Conservation (phyloP, 495 filamentous ascomycete species). For the Cudoniella acicularis region DNA sequence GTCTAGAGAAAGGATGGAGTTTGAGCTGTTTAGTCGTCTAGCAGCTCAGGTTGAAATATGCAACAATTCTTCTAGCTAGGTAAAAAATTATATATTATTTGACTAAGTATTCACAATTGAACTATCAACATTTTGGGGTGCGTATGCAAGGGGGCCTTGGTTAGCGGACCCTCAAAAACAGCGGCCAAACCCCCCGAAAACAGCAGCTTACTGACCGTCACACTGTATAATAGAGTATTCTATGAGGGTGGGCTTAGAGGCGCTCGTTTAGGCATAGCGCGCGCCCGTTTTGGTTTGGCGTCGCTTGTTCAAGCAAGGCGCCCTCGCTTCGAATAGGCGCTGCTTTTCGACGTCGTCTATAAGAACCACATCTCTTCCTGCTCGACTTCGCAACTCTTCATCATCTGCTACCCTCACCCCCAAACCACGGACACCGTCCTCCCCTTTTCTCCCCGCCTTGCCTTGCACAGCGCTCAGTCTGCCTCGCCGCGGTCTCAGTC, state of each 20-base stretch:
- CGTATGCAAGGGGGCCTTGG: too few relatives aligned
- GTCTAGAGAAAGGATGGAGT: too few relatives aligned
- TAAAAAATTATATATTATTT: too few relatives aligned
- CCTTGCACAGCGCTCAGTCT: conserved; percentile 3
- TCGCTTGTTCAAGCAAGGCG: conserved; percentile 11
- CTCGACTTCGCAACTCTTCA: not conserved
- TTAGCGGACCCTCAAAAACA: too few relatives aligned
- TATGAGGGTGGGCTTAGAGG: not conserved
- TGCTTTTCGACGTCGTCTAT: conserved; percentile 18
- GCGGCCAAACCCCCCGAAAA: too few relatives aligned
- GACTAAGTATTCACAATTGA: too few relatives aligned
- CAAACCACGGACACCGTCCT: not conserved
- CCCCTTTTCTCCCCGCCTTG: not conserved
- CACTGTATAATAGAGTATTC: too few relatives aligned
- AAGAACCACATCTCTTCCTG: conserved; percentile 3
- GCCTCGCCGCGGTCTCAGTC: conserved; percentile 1
- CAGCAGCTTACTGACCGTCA: too few relatives aligned
- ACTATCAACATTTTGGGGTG: too few relatives aligned
- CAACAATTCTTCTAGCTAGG: too few relatives aligned
- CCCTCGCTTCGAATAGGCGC: conserved; percentile 14
- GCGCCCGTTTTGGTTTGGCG: conserved; percentile 9
- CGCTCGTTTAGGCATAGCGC: conserved; percentile 3
- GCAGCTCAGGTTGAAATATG: too few relatives aligned
- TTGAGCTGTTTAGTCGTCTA: too few relatives aligned
- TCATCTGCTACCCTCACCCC: conserved; percentile 9